phyloP scores from a whole-genome alignment of 352 stramenopile species.

The Peronospora farinosa region DNA sequence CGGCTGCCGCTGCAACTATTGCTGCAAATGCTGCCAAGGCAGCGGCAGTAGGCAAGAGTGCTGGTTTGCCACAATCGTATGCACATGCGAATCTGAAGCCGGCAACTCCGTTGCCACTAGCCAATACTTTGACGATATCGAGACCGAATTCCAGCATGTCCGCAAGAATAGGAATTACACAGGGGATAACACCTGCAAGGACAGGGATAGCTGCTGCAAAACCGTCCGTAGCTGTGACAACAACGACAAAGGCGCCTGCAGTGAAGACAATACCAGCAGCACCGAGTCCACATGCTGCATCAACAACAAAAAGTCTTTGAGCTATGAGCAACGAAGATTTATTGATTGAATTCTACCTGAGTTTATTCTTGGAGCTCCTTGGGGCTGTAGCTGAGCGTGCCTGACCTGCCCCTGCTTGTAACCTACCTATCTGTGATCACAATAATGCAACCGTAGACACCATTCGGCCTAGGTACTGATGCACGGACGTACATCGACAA shows the following conservation, averaged over 20 bases:
- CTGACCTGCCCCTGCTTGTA: conserved; percentile 20
- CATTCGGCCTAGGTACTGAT: conserved; percentile 11
- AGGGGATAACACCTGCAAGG: conserved; percentile 1
- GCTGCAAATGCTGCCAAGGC: conserved; percentile 15
- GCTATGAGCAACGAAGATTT: conserved; percentile 5
- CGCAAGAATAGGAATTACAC: neutral
- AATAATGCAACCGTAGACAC: conserved; percentile 7
- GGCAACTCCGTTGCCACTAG: conserved; percentile 1
- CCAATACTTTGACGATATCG: neutral
- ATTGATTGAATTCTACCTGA: conserved; percentile 6
- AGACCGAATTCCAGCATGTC: conserved; percentile 8
- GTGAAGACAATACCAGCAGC: neutral
- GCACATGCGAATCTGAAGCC: conserved; percentile 3
- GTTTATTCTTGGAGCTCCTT: conserved; percentile 5
- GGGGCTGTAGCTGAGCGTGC: neutral
- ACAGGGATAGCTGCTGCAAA: neutral
- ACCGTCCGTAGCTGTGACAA: neutral
- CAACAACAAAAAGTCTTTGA: conserved; percentile 14
- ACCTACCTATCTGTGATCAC: conserved; percentile 24
- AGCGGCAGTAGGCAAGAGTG: conserved; percentile 1
- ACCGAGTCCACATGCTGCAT: neutral
- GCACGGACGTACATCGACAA: conserved; percentile 17
- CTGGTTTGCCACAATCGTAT: neutral
- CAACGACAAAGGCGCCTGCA: conserved; percentile 3
- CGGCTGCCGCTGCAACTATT: conserved; percentile 10